Evolutionary conservation across 257 asterid species (phyloP), one percentile per base, ranked within the genome.

Genomic region (Catharanthus roseus): DNA sequence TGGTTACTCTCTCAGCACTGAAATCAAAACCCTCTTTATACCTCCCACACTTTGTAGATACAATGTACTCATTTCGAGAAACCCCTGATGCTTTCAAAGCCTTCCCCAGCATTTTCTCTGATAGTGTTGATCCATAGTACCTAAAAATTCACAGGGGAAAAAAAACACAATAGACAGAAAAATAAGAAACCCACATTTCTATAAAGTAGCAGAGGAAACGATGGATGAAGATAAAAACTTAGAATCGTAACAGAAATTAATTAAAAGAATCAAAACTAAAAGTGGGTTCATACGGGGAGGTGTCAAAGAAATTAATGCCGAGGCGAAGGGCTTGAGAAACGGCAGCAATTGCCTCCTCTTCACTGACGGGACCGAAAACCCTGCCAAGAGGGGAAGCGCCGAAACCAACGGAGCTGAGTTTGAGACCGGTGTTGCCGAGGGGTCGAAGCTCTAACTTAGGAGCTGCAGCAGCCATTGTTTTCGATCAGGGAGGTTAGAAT

Each of bases 381-480:
- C 87, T 85, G 62, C 99, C 97, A 42, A 91, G 90, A n/a, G 97
- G 99, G 5, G 99, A 95, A 66, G 99, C 99, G 51, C 99, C 99
- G 73, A 88, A 95, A 70, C 99, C 99, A 1, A 91, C 86, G 68
- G 83, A 82, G 80, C 99, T 91, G 28, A 95, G 75, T 64, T 84
- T 87, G 19, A 91, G 90, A 67, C 95, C 99, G 3, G 97, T 95
- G 29, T 83, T 85, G 68, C 99, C 97, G 36, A 95, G 75, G 16
- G 96, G 83, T 24, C 99, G 88, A 74, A 80, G 89, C 78, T 91
- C 93, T 44, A 95, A 80, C 18, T 86, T 72, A 55, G 67, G 75
- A 51, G 72, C 51, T 10, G 81, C 75, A 60, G n/a, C n/a, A n/a
- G 81, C 78, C 69, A 71, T 75, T 13, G 67, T 36, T 55, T 15